These are phyloP conservation scores for Pichia cabralensis DNA, from an alignment of 805 yeast species.

Conservation along the genomic window DNA sequence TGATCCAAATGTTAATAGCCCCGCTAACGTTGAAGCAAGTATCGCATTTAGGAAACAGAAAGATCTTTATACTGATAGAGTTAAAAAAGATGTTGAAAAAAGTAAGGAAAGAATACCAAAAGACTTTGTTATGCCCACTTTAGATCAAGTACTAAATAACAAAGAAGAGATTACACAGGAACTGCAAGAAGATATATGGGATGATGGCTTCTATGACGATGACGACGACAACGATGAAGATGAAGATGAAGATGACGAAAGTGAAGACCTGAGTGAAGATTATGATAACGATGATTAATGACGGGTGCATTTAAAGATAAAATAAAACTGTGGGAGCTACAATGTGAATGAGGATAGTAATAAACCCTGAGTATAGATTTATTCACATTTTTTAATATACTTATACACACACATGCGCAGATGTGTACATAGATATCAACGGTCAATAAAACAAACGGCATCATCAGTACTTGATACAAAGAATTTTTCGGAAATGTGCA, in stretches of 20 bases:
- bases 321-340: too few species aligned
- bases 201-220: slow-evolving; percentile 25
- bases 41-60: slow-evolving; percentile 81
- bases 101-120: slow-evolving; percentile 79
- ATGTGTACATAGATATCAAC: too few species aligned
- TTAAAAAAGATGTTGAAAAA: slow-evolving; percentile 69
- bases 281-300: slow-evolving; percentile 14
- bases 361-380: too few species aligned
- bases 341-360: background rate
- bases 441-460: too few species aligned
- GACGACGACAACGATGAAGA: slow-evolving; percentile 25
- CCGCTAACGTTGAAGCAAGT: slow-evolving; percentile 98
- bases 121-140: slow-evolving; percentile 74
- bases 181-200: slow-evolving; percentile 24
- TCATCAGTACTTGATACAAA: too few species aligned
- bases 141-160: slow-evolving; percentile 32
- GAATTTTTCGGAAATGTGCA: too few species aligned
- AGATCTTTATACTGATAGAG: slow-evolving; percentile 68
- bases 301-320: too few species aligned
- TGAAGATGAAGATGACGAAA: slow-evolving; percentile 21
- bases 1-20: slow-evolving; percentile 89
- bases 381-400: too few species aligned
- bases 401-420: too few species aligned
- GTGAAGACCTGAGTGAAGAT: slow-evolving; percentile 19
- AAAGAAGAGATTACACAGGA: slow-evolving; percentile 22